Base-by-base conservation (phyloP, 768 basidiomycete species). In the Dentipellis sp. region DNA sequence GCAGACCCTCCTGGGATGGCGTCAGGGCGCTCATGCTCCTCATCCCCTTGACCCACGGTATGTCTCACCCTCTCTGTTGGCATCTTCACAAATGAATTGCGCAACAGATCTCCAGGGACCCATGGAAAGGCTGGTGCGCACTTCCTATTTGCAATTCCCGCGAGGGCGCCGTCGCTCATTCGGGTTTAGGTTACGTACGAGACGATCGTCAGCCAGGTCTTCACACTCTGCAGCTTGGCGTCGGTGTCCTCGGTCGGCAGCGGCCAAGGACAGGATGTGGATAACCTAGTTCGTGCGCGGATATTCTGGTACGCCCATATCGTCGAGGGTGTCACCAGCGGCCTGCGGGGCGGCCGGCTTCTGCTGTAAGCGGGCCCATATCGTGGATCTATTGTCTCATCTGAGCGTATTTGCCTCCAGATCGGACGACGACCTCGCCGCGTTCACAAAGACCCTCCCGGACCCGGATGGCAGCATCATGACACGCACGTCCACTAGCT, bases 291-390 rank as follows among this genome's bases (percentile, higher is more conserved):
- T 36, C 81, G 90, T 36, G 84, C 89, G 2, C 77, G 93, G 34
- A 76, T 94, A 35, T 94, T 91, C 67, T 95, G 91, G 89, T 95
- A 93, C 63, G 83, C 88, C 7, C 82, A 92, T 59, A 81, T 87
- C 22, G 84, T 90, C 57, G 94, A 95, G 69, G 89, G 91, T 29
- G 78, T 94, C 19, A 82, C 83, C 1, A 88, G 82, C 9, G 94
- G 86, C 19, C 76, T 94, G 56, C 78, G 84, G 51, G 94, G 94
- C n/a, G 86, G 91, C 2, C 84, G 91, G 39, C 76, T 95, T 49
- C 74, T 86, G 48, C 70, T 95, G 91, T 91, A 72, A 63, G 89
- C 60, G 10, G 42, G 36, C 55, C 40, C 29, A 14, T 39, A 17
- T 34, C 40, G 10, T 42, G 29, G 29, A 29, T 17, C 45, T 53